These are phyloP conservation scores for Hyphodiscus sp. DNA, from an alignment of 2,329 filamentous ascomycete species.

Conservation along the genomic window DNA sequence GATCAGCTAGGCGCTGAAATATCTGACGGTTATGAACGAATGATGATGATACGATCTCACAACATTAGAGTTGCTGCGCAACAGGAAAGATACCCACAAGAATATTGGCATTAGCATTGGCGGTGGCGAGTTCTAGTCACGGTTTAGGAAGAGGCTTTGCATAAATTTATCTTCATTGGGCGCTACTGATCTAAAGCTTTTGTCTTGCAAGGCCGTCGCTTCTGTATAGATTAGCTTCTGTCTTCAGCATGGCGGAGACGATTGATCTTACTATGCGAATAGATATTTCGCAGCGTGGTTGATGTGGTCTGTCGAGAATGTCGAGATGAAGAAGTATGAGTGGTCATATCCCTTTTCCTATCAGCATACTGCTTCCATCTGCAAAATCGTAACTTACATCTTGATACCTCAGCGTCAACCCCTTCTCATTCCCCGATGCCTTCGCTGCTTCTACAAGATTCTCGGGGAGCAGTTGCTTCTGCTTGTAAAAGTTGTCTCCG, in stretches of 20 bases:
- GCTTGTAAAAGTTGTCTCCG: slow-evolving; percentile 94
- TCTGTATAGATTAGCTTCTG: slow-evolving; percentile 20
- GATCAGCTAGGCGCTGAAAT: slow-evolving; percentile 37
- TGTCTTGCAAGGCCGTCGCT: slow-evolving; percentile 16
- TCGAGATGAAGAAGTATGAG: slow-evolving; percentile 94
- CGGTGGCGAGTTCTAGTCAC: not conserved
- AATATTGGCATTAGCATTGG: slow-evolving; percentile 6
- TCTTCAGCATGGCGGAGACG: not conserved
- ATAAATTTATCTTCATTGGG: not conserved
- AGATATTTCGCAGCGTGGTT: slow-evolving; percentile 87
- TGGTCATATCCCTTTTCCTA: slow-evolving; percentile 73
- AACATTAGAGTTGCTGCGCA: slow-evolving; percentile 17
- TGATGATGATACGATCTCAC: slow-evolving; percentile 21
- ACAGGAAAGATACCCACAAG: slow-evolving; percentile 17
- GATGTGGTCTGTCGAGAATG: slow-evolving; percentile 74
- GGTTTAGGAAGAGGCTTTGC: not conserved
- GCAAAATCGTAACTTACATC: slow-evolving; percentile 41
- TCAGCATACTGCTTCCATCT: slow-evolving; percentile 8
- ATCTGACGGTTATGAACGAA: slow-evolving; percentile 11
- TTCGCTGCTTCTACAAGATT: slow-evolving; percentile 79
- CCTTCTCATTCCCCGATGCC: slow-evolving; percentile 62
- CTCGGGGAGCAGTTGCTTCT: slow-evolving; percentile 86
- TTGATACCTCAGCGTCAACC: slow-evolving; percentile 76
- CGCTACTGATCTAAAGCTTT: slow-evolving; percentile 18
- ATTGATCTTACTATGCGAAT: slow-evolving; percentile 43